These are phyloP conservation scores for Metschnikowia aberdeeniae DNA, from an alignment of 805 yeast species.

Conservation along the genomic window DNA sequence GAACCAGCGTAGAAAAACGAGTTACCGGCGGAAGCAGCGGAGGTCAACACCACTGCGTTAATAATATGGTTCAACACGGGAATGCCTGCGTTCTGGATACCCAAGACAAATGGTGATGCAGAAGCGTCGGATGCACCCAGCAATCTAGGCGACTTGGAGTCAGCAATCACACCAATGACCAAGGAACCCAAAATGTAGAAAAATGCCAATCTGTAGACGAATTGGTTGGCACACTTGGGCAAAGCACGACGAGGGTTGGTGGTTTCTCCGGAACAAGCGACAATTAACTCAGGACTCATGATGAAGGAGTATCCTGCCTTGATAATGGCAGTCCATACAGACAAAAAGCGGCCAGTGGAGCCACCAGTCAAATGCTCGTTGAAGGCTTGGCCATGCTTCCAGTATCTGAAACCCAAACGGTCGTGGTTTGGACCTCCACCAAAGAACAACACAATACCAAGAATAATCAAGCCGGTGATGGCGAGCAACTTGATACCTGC, in stretches of 20 bases:
- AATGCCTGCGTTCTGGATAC: slow-evolving; percentile 67
- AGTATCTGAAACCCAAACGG: slow-evolving; percentile 19
- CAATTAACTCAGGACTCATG: slow-evolving; percentile 49
- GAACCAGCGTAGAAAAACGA: slow-evolving; percentile 19
- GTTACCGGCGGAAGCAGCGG: slow-evolving; percentile 43
- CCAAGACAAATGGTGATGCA: slow-evolving; percentile 76
- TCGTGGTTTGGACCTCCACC: slow-evolving; percentile 22
- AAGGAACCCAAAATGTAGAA: slow-evolving; percentile 39
- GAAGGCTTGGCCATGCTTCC: slow-evolving; percentile 30
- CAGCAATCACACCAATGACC: slow-evolving; percentile 38
- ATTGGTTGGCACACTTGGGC: slow-evolving; percentile 58
- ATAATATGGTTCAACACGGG: slow-evolving; percentile 70
- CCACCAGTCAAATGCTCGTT: slow-evolving; percentile 39
- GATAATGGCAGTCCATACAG: slow-evolving; percentile 24
- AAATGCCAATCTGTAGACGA: slow-evolving; percentile 47
- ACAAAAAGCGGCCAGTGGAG: slow-evolving; percentile 20
- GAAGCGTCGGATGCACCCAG: slow-evolving; percentile 44
- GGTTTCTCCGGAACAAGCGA: slow-evolving; percentile 56
- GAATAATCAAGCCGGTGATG: slow-evolving; percentile 18
- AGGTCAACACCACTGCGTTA: slow-evolving; percentile 68
- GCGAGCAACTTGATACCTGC: slow-evolving; percentile 19
- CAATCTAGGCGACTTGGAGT: slow-evolving; percentile 24
- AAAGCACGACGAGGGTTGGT: slow-evolving; percentile 55
- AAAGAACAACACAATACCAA: slow-evolving; percentile 19
- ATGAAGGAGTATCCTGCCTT: slow-evolving; percentile 27